Percentiles rank a stretch among this genome's conserved stretches.
Evolutionary conservation across 108 stramenopile genomes (phyloP).

Genomic region (Schizochytrium sp.): DNA sequence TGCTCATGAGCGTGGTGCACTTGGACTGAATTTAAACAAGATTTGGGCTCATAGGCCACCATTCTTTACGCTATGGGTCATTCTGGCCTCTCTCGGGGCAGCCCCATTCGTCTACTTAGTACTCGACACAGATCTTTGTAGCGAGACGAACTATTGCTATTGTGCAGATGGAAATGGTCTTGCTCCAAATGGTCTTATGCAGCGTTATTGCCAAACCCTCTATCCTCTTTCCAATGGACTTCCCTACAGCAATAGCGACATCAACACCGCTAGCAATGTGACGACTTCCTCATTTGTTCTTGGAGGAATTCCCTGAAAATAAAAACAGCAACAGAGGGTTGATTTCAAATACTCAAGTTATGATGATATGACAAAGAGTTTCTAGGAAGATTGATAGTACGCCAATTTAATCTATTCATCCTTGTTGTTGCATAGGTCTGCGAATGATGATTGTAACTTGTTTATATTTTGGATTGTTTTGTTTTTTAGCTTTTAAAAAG

Average conservation of each 20-base stretch:
- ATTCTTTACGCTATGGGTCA: neutral
- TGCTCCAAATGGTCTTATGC: neutral
- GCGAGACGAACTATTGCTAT: neutral
- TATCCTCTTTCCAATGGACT: neutral
- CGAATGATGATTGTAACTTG: too few relatives aligned
- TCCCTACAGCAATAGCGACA: neutral
- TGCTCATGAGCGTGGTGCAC: neutral
- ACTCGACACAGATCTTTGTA: constrained; percentile 16
- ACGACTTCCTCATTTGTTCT: neutral
- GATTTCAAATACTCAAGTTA: too few relatives aligned
- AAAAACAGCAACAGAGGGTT: too few relatives aligned
- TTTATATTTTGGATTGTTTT: too few relatives aligned
- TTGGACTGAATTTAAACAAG: neutral
- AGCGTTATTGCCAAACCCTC: neutral
- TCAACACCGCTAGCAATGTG: neutral
- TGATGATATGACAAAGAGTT: too few relatives aligned
- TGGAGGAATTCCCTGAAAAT: too few relatives aligned
- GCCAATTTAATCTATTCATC: too few relatives aligned
- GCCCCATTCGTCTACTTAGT: neutral
- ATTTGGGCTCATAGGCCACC: neutral
- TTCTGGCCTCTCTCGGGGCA: neutral
- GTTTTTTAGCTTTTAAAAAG: too few relatives aligned
- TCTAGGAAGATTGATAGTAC: too few relatives aligned
- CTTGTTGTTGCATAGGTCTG: too few relatives aligned
- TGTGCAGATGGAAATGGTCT: constrained; percentile 24